phyloP scores from a whole-genome alignment of 192 early-diverging fungal genomes.

The Rhizoclosmatium sp. region DNA sequence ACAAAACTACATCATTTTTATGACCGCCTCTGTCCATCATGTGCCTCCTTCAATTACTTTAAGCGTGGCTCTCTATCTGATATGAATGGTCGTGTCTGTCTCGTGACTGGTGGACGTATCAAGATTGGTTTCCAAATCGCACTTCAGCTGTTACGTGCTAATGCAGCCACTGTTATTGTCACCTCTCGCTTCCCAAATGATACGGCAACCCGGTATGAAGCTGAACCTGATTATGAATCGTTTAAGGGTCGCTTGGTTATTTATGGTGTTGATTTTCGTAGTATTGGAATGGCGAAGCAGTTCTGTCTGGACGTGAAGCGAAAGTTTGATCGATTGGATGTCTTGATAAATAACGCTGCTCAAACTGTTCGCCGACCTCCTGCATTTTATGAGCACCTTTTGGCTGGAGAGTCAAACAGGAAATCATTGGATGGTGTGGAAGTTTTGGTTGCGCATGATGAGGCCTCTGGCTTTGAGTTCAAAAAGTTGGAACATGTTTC shows the following conservation, averaged over 20 bases:
- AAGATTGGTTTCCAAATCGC: slow-evolving; percentile 63
- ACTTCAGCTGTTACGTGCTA: slow-evolving; percentile 54
- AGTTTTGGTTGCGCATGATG: slow-evolving; percentile 44
- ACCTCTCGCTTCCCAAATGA: slow-evolving; percentile 63
- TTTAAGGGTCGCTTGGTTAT: slow-evolving; percentile 49
- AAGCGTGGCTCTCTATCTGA: slow-evolving; percentile 49
- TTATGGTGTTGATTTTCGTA: slow-evolving; percentile 60
- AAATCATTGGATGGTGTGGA: slow-evolving; percentile 20
- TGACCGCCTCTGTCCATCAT: slow-evolving; percentile 55
- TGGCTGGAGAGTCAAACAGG: slow-evolving; percentile 40
- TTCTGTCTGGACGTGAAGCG: slow-evolving; percentile 51
- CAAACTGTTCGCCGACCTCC: slow-evolving; percentile 63
- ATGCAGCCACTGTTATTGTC: slow-evolving; percentile 52
- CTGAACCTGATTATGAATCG: slow-evolving; percentile 46
- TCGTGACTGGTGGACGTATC: slow-evolving; percentile 58
- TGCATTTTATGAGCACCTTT: slow-evolving; percentile 58
- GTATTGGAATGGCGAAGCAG: slow-evolving; percentile 50
- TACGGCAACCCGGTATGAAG: slow-evolving; percentile 44
- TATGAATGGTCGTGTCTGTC: slow-evolving; percentile 51
- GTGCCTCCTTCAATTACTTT: slow-evolving; percentile 53
- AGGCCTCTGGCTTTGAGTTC: slow-evolving; percentile 37
- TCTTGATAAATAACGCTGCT: slow-evolving; percentile 64
- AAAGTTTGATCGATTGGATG: slow-evolving; percentile 45
- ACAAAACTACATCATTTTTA: slow-evolving; percentile 54
- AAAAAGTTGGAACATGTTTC: not conserved